Conservation (phyloP, 116 monocot genomes). For the Thalassia testudinum region DNA sequence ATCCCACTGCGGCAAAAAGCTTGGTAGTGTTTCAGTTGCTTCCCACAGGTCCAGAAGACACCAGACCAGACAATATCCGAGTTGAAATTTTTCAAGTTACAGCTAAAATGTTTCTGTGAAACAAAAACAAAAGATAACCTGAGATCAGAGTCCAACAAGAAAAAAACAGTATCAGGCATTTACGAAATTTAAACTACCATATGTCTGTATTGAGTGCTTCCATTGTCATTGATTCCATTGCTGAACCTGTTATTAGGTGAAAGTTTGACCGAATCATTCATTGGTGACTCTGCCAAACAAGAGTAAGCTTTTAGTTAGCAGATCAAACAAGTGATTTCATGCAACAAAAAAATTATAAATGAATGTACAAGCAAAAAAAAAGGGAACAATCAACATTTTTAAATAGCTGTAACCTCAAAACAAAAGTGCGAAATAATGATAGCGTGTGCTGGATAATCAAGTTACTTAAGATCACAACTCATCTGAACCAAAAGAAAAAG, state of each 20-base stretch:
- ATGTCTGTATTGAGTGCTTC: slow-evolving; percentile 15
- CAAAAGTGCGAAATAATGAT: too few relatives aligned
- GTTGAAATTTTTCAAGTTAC: slow-evolving; percentile 17
- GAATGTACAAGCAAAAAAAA: too few relatives aligned
- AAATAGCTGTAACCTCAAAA: too few relatives aligned
- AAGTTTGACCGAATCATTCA: slow-evolving; percentile 4
- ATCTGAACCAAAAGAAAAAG: too few relatives aligned
- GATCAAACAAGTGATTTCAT: background rate
- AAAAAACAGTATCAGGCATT: too few relatives aligned
- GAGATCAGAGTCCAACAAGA: too few relatives aligned
- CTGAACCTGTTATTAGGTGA: too few relatives aligned
- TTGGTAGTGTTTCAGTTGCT: slow-evolving; percentile 72
- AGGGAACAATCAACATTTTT: too few relatives aligned
- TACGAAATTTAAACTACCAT: slow-evolving; percentile 18
- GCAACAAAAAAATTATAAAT: too few relatives aligned
- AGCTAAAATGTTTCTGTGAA: slow-evolving; percentile 25
- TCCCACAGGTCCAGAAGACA: slow-evolving; percentile 60
- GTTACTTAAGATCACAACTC: too few relatives aligned
- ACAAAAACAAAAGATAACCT: background rate
- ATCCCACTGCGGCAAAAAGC: slow-evolving; percentile 72
- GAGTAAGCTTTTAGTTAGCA: background rate
- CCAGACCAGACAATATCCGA: slow-evolving; percentile 76
- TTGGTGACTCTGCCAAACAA: slow-evolving; percentile 17
- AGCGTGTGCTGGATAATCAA: too few relatives aligned
- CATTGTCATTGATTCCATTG: slow-evolving; percentile 22